Evolutionary conservation across 371 early-diverging fungal genomes (phyloP), one percentile per base, ranked within the genome.

Genomic region (Mortierella sp.): DNA sequence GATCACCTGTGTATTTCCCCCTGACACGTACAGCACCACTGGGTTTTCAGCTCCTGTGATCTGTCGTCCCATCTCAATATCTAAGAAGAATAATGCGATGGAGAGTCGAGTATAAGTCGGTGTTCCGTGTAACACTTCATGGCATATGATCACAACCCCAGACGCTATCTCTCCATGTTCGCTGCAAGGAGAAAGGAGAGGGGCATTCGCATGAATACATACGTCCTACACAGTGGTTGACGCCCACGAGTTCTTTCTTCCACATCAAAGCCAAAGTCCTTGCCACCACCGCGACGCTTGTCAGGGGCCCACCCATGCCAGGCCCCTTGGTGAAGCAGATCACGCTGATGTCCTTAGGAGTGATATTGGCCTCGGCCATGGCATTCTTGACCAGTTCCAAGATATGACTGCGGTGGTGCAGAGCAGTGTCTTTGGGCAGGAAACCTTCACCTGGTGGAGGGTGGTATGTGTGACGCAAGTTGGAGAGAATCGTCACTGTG

Each of bases 1-100:
- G 79, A 99, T 99, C 13, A 99, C 97, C 82, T 99, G 99, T 0
- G 99, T 99, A 80, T 99, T 99, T 39, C 99, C 99, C n/a, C 99
- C 99, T 76, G 95, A 95, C 10, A 98, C 99, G 81, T 99, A 99
- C 9, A 99, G 85, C 18, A 99, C 95, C 8, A 99, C 95, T 0
- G 99, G 99, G 76, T 99, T 96, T 3, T 88, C 65, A 0, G 99
- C 99, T 28, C 93, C 93, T 3, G 99, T 99, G 42, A 99, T 94
- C 78, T 97, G 92, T 57, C 99, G 87, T 12, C 99, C 99, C 99
- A 99, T 99, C 82, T 99, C 99, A 65, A 99, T 99, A 82, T 99
- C 94, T 86, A 81, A 18, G 34, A 10, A 38, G 30, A 23, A 19
- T 12, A 38, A 26, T 55, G n/a, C 18, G 41, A 16, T 14, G 10